Evolutionary conservation across 2,329 filamentous ascomycete genomes (phyloP).

Genomic region (Acephala macrosclerotiorum): DNA sequence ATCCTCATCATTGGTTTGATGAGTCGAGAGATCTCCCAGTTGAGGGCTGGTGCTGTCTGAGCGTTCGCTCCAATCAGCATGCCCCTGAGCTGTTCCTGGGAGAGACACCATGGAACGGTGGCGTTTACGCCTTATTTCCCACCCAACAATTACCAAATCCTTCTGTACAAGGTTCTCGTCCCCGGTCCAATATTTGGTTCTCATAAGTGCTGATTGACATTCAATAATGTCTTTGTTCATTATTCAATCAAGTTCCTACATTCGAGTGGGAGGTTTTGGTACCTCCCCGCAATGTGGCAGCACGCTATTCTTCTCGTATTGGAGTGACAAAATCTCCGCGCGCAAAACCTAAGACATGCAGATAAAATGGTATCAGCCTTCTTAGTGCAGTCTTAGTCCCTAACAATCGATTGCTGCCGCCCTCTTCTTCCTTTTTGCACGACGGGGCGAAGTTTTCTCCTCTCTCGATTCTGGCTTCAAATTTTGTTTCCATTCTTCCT

Average conservation of each 20-base stretch:
- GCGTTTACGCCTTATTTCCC: not conserved
- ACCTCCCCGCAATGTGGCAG: constrained; percentile 1
- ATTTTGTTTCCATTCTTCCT: not conserved
- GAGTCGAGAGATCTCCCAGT: constrained; percentile 1
- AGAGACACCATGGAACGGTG: constrained; percentile 1
- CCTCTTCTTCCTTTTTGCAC: not conserved
- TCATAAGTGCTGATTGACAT: not conserved
- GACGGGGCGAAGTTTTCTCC: not conserved
- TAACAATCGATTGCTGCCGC: not conserved
- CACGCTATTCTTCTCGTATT: not conserved
- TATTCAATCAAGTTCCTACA: not conserved
- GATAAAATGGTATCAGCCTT: constrained; percentile 1
- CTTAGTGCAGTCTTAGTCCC: not conserved
- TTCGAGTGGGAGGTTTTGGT: too few relatives aligned
- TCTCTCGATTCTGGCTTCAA: not conserved
- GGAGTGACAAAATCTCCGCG: constrained; percentile 1
- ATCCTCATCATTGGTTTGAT: not conserved
- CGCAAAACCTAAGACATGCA: constrained; percentile 13
- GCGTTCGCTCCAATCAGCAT: not conserved
- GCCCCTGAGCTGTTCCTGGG: not conserved
- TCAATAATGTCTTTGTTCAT: not conserved
- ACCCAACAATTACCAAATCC: not conserved
- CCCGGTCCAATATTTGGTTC: not conserved
- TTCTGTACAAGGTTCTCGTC: not conserved
- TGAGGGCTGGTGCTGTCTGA: not conserved